phyloP scores from a whole-genome alignment of 2,329 filamentous ascomycete species.

The Neospermospora avenae region DNA sequence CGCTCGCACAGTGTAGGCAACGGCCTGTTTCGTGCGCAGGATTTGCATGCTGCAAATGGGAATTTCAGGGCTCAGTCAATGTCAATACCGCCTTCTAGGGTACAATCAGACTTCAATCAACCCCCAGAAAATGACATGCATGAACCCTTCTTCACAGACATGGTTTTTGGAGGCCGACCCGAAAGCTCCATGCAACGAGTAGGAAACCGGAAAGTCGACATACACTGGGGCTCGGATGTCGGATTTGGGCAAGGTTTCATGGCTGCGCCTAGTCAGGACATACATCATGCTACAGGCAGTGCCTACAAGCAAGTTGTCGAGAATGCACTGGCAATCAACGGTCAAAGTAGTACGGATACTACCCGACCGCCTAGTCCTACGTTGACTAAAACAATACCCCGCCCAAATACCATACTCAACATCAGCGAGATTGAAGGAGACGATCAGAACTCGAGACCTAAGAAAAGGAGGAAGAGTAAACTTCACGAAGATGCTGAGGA shows the following conservation, averaged over 20 bases:
- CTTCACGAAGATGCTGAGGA: constrained; percentile 46
- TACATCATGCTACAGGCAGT: constrained; percentile 53
- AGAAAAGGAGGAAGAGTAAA: constrained; percentile 55
- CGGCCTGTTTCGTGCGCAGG: constrained; percentile 23
- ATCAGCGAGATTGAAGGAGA: constrained; percentile 25
- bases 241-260: constrained; percentile 63
- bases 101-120: constrained; percentile 15
- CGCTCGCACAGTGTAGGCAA: constrained; percentile 32
- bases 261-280: constrained; percentile 53
- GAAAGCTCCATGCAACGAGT: constrained; percentile 16
- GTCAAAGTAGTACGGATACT: constrained; percentile 53
- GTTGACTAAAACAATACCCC: constrained; percentile 20
- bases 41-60: constrained; percentile 18
- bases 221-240: constrained; percentile 68
- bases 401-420: constrained; percentile 16
- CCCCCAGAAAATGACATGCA: constrained; percentile 23
- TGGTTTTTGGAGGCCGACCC: constrained; percentile 28
- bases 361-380: constrained; percentile 58
- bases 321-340: constrained; percentile 49
- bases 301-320: constrained; percentile 52
- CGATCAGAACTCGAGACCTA: constrained; percentile 41
- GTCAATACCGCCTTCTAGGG: constrained; percentile 20
- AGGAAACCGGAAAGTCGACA: constrained; percentile 36
- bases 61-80: constrained; percentile 28
- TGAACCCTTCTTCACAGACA: constrained; percentile 27